These are phyloP conservation scores for Davidsoniella eucalypti DNA, from an alignment of 2,329 filamentous ascomycete genomes.

Conservation along the genomic window DNA sequence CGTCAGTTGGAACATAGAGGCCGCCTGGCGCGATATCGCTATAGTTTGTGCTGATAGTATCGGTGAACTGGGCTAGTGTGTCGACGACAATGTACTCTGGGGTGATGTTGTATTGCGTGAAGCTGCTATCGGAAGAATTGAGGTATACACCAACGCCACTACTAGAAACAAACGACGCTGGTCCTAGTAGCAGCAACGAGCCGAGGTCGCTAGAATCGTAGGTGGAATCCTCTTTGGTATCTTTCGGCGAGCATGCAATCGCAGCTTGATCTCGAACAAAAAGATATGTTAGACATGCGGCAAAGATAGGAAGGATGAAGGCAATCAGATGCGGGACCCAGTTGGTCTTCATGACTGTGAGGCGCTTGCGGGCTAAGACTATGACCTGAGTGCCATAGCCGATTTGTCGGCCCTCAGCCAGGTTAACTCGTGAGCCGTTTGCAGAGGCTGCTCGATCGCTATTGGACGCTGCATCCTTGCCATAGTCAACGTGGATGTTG, in stretches of 20 bases:
- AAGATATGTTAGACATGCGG: constrained; percentile 61
- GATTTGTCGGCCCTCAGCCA: constrained; percentile 53
- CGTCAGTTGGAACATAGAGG: constrained; percentile 52
- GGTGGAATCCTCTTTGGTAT: constrained; percentile 19
- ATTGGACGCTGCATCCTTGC: constrained; percentile 1
- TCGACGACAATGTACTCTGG: constrained; percentile 29
- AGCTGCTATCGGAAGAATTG: constrained; percentile 5
- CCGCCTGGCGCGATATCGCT: constrained; percentile 60
- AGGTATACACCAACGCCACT: constrained; percentile 6
- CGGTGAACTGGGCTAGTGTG: constrained; percentile 48
- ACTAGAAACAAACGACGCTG: constrained; percentile 1
- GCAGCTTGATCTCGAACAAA: constrained; percentile 43
- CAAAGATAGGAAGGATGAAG: constrained; percentile 60
- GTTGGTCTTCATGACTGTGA: constrained; percentile 62
- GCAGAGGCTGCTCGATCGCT: neutral
- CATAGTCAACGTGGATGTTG: constrained; percentile 15
- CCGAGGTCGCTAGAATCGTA: constrained; percentile 22
- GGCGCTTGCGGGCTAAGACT: constrained; percentile 63
- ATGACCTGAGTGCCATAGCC: constrained; percentile 52
- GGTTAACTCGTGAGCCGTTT: constrained; percentile 27
- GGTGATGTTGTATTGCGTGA: constrained; percentile 6
- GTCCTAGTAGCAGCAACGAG: constrained; percentile 4
- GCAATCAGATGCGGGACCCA: constrained; percentile 61
- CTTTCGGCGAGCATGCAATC: constrained; percentile 22
- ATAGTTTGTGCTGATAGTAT: constrained; percentile 45